Conservation (phyloP, 495 filamentous ascomycete genomes). For the Neurospora sp. region DNA sequence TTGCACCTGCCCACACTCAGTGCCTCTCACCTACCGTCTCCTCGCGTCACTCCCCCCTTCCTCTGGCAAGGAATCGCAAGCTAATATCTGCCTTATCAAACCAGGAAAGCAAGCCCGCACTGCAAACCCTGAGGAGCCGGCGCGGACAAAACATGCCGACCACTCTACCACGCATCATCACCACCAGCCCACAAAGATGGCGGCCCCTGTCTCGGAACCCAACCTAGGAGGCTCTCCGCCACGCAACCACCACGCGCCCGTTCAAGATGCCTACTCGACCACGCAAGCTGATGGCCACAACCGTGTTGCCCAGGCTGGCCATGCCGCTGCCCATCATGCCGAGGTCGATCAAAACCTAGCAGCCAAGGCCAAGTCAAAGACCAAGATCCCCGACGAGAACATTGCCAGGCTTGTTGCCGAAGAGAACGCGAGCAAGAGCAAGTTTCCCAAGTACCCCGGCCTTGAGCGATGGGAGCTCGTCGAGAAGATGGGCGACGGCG, state of each 20-base stretch:
- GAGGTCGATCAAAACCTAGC: constrained; percentile 23
- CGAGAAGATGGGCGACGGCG: constrained; percentile 98
- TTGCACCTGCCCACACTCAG: constrained; percentile 2
- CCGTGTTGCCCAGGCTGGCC: constrained; percentile 53
- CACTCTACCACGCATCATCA: constrained; percentile 44
- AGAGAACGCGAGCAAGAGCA: constrained; percentile 72
- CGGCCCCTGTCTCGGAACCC: constrained; percentile 16
- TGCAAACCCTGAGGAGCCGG: constrained; percentile 47
- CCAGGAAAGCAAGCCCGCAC: constrained; percentile 74
- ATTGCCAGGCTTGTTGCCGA: constrained; percentile 82
- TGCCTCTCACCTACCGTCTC: background rate
- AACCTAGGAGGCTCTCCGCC: constrained; percentile 4
- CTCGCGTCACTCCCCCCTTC: background rate
- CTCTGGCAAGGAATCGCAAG: constrained; percentile 1
- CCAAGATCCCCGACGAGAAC: constrained; percentile 49
- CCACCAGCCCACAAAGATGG: constrained; percentile 23
- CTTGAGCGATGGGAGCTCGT: constrained; percentile 81
- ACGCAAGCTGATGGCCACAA: constrained; percentile 50
- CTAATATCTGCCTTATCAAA: constrained; percentile 20
- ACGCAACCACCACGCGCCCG: constrained; percentile 3
- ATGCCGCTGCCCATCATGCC: constrained; percentile 44
- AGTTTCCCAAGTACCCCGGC: constrained; percentile 84
- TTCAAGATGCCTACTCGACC: constrained; percentile 44
- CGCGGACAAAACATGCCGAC: constrained; percentile 35
- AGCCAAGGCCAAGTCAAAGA: constrained; percentile 32